Evolutionary conservation across 169 alveolate species (phyloP).

Genomic region (Theileria equi): DNA sequence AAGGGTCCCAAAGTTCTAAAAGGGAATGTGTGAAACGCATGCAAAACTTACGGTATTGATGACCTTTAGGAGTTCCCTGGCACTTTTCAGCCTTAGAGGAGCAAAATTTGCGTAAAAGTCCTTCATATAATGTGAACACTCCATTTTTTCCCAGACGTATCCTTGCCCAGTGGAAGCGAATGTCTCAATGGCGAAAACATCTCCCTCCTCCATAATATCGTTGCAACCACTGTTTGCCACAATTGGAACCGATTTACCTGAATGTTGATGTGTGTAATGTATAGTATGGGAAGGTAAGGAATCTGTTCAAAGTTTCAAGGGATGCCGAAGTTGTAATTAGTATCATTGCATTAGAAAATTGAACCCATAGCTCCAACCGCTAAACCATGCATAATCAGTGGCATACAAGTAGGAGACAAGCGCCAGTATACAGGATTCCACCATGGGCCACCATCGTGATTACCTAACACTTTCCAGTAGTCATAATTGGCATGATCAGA

Average conservation of each 20-base stretch:
- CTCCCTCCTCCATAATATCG: slow-evolving; percentile 99
- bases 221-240: slow-evolving; percentile 84
- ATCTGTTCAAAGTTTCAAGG: too few species aligned
- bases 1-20: slow-evolving; percentile 92
- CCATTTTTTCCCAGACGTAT: slow-evolving; percentile 81
- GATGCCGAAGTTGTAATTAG: too few species aligned
- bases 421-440: too few species aligned
- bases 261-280: too few species aligned
- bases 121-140: slow-evolving; percentile 97
- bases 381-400: too few species aligned
- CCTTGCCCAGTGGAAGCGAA: slow-evolving; percentile 99
- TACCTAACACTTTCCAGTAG: too few species aligned
- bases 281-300: too few species aligned
- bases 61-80: slow-evolving; percentile 88
- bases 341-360: too few species aligned
- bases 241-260: slow-evolving; percentile 96
- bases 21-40: background rate
- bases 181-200: slow-evolving; percentile 99
- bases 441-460: too few species aligned
- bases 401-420: too few species aligned
- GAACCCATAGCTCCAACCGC: too few species aligned
- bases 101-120: slow-evolving; percentile 88
- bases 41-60: slow-evolving; percentile 79
- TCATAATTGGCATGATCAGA: too few species aligned
- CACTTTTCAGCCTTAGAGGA: slow-evolving; percentile 85